Evolutionary conservation across 2,329 filamentous ascomycete species (phyloP), one percentile per base, ranked within the genome.

Genomic region (Blastomyces gilchristii): DNA sequence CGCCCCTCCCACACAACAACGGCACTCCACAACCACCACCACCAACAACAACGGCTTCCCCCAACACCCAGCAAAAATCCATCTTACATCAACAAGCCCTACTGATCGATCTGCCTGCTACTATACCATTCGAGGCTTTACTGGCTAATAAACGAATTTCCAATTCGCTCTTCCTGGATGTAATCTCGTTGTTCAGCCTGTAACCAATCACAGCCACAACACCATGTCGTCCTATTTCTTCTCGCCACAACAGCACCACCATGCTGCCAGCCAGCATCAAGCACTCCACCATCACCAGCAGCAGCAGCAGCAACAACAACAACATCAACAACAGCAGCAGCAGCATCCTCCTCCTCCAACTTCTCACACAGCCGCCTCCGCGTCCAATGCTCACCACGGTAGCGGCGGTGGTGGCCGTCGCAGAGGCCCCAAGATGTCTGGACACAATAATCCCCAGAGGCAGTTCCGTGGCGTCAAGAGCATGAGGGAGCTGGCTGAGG

Each of bases 381-480:
- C 56, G 58, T 56, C 56, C 58, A 45, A 76, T 82, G 88, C 84
- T 76, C 88, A 93, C 78, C 89, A 94, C 76, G 87, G 86, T 31
- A 6, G 31, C 5, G 31, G 31, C 71, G 88, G 90, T 76, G 87
- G 86, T 72, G 88, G 90, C 71, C 90, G 93, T 72, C 88, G 93
- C 72, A 85, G 93, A 73, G 89, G 88, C 53, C 89, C 91, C 65
- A 86, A 92, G 71, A 82, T 94, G 70, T 87, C 90, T 61, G 83
- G 87, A 54, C 91, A 96, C 73, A 91, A 93, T 78, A 57, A 25
- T 4, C 80, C 87, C 60, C 90, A 95, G 73, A 89, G 91, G 76
- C 91, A 96, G 77, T 91, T 90, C 74, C 89, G 91, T 67, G 87
- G 88, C 67, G 88, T 92, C 62, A 88, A 90, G 73, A 89, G 87